These are phyloP conservation scores for Saccharomycopsis phalli DNA, from an alignment of 1,139 yeast species.

Conservation along the genomic window DNA sequence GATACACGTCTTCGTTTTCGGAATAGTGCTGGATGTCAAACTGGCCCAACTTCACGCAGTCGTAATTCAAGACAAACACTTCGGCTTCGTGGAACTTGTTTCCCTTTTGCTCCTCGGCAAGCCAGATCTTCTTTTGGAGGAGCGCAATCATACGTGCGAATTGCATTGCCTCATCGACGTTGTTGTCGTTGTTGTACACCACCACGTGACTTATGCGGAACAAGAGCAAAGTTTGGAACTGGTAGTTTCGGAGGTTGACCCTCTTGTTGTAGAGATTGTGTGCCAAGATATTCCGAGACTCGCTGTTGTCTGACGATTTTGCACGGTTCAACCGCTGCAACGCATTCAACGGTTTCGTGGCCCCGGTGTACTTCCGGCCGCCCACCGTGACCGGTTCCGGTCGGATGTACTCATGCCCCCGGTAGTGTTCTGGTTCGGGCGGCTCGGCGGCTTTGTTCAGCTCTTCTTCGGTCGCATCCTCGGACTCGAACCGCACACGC, in stretches of 20 bases:
- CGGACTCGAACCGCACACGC: conserved; percentile 16
- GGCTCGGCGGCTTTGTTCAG: neutral
- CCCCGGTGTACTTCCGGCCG: conserved; percentile 14
- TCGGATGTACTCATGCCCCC: conserved; percentile 12
- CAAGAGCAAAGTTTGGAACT: conserved; percentile 16
- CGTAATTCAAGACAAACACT: conserved; percentile 19
- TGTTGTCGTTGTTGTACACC: conserved; percentile 19
- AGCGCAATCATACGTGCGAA: conserved; percentile 19
- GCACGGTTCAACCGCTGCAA: conserved; percentile 17
- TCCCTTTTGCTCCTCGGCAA: conserved; percentile 16
- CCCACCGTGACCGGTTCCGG: conserved; percentile 11
- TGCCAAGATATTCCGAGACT: conserved; percentile 16
- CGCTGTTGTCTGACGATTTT: conserved; percentile 10
- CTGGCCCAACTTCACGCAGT: conserved; percentile 15
- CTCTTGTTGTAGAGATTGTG: conserved; percentile 17
- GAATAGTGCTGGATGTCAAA: conserved; percentile 18
- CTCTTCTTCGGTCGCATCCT: conserved; percentile 1
- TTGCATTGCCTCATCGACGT: conserved; percentile 9
- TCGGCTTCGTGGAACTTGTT: conserved; percentile 14
- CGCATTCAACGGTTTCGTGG: conserved; percentile 15
- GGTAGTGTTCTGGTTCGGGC: neutral
- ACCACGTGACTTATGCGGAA: conserved; percentile 19
- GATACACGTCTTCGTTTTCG: conserved; percentile 19
- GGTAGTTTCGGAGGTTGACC: conserved; percentile 18
- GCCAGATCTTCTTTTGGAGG: conserved; percentile 18